phyloP scores from a whole-genome alignment of 768 basidiomycete species.

The Termitomyces sp. region DNA sequence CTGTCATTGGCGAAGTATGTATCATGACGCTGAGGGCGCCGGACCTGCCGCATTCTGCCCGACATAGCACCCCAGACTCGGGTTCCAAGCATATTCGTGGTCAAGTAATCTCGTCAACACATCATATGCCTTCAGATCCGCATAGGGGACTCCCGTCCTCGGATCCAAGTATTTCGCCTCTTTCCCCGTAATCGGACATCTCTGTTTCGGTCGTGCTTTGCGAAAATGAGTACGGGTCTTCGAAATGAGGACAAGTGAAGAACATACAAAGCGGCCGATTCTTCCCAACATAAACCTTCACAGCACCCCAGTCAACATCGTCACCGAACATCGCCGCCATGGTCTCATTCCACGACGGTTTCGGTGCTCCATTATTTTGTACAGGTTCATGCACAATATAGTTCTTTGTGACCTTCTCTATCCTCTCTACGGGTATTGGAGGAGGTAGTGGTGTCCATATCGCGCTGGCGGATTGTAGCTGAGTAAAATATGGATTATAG shows the following conservation, averaged over 20 bases:
- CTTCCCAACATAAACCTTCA: conserved; percentile 60
- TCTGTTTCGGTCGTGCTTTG: conserved; percentile 57
- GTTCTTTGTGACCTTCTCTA: conserved; percentile 55
- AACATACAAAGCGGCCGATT: conserved; percentile 56
- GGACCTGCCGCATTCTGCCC: conserved; percentile 17
- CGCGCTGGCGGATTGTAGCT: conserved; percentile 6
- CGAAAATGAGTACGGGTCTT: not conserved
- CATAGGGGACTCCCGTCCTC: conserved; percentile 72
- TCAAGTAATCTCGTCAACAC: conserved; percentile 54
- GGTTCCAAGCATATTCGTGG: conserved; percentile 70
- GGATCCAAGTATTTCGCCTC: conserved; percentile 80
- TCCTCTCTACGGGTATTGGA: conserved; percentile 27
- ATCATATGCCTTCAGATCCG: conserved; percentile 59
- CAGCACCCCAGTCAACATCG: conserved; percentile 74
- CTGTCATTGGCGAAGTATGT: not conserved
- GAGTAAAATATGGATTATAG: conserved; percentile 13
- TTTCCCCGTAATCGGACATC: conserved; percentile 76
- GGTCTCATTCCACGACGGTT: conserved; percentile 64
- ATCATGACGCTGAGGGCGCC: not conserved
- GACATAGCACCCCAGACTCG: conserved; percentile 36
- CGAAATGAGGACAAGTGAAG: not conserved
- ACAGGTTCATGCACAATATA: conserved; percentile 65
- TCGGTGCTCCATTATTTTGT: conserved; percentile 37
- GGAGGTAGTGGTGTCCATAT: conserved; percentile 7
- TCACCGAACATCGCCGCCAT: conserved; percentile 84